Evolutionary conservation across 2,329 filamentous ascomycete species (phyloP).

Genomic region (Aspergillus sp.): DNA sequence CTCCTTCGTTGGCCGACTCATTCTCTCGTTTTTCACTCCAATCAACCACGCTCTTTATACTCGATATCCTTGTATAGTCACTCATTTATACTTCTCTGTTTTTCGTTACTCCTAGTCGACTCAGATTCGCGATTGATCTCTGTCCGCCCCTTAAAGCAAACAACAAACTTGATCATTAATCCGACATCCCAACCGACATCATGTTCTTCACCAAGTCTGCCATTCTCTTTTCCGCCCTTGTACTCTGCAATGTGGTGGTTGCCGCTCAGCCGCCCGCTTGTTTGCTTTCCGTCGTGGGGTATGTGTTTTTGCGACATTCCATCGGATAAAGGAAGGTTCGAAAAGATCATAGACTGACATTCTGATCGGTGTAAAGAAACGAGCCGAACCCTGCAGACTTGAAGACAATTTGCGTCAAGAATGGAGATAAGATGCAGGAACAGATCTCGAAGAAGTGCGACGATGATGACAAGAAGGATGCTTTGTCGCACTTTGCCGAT

Average conservation of each 20-base stretch:
- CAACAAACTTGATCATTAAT: background rate
- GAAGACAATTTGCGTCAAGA: slow-evolving; percentile 32
- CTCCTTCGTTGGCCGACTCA: slow-evolving; percentile 7
- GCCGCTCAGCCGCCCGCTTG: slow-evolving; percentile 43
- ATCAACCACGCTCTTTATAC: slow-evolving; percentile 10
- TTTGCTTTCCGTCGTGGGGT: slow-evolving; percentile 47
- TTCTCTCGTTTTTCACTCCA: slow-evolving; percentile 13
- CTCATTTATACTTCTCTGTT: slow-evolving; percentile 7
- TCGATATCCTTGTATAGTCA: slow-evolving; percentile 5
- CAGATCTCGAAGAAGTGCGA: slow-evolving; percentile 32
- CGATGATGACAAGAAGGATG: slow-evolving; percentile 23
- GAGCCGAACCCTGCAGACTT: slow-evolving; percentile 33
- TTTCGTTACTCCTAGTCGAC: slow-evolving; percentile 7
- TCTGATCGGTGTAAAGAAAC: slow-evolving; percentile 16
- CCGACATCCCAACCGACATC: slow-evolving; percentile 13
- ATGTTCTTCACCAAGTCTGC: slow-evolving; percentile 43
- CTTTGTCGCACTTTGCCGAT: slow-evolving; percentile 33
- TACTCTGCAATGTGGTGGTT: slow-evolving; percentile 37
- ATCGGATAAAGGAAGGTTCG: background rate
- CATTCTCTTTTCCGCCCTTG: slow-evolving; percentile 39
- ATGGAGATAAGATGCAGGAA: slow-evolving; percentile 29
- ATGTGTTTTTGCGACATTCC: slow-evolving; percentile 13
- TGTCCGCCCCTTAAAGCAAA: slow-evolving; percentile 2
- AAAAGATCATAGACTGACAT: slow-evolving; percentile 14
- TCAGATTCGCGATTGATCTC: slow-evolving; percentile 1